Conservation (phyloP, 208 protist genomes). For the Leishmania gerbilli region DNA sequence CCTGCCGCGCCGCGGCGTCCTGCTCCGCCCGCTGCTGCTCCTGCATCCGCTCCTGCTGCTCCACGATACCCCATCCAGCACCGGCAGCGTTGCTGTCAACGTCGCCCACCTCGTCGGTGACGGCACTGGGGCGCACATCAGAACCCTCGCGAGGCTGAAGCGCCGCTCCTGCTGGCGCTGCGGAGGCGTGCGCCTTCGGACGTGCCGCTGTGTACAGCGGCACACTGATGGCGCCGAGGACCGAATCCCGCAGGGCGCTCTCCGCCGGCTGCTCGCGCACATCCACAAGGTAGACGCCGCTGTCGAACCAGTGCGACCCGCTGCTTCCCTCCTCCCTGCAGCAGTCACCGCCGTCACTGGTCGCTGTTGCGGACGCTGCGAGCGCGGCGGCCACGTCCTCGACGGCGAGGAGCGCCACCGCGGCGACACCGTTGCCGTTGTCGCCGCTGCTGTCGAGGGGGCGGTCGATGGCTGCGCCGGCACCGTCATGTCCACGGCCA, state of each 20-base stretch:
- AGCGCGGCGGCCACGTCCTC: slow-evolving; percentile 18
- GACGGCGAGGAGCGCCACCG: slow-evolving; percentile 18
- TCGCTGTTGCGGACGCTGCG: neutral
- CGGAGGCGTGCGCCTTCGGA: neutral
- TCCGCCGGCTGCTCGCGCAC: slow-evolving; percentile 21
- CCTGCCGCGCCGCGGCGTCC: slow-evolving; percentile 30
- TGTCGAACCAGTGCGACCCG: slow-evolving; percentile 28
- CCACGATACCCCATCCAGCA: slow-evolving; percentile 28
- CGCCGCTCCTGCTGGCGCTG: neutral
- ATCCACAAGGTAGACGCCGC: slow-evolving; percentile 65
- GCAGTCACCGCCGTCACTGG: neutral
- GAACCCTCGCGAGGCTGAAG: neutral
- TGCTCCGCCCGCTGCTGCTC: slow-evolving; percentile 23
- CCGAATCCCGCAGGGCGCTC: slow-evolving; percentile 16
- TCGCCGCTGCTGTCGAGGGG: neutral
- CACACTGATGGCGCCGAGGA: slow-evolving; percentile 58
- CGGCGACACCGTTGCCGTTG: neutral
- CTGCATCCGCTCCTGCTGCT: slow-evolving; percentile 27
- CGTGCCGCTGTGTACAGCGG: slow-evolving; percentile 17
- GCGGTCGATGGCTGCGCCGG: neutral
- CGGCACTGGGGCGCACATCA: neutral
- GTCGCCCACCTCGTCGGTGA: neutral
- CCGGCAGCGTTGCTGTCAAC: slow-evolving; percentile 4
- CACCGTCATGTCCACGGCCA: neutral
- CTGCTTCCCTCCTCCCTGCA: neutral